Evolutionary conservation across 225 moss, liverwort and hornwort genomes (phyloP), one percentile per base, ranked within the genome.

Genomic region (Lunularia cruciata): DNA sequence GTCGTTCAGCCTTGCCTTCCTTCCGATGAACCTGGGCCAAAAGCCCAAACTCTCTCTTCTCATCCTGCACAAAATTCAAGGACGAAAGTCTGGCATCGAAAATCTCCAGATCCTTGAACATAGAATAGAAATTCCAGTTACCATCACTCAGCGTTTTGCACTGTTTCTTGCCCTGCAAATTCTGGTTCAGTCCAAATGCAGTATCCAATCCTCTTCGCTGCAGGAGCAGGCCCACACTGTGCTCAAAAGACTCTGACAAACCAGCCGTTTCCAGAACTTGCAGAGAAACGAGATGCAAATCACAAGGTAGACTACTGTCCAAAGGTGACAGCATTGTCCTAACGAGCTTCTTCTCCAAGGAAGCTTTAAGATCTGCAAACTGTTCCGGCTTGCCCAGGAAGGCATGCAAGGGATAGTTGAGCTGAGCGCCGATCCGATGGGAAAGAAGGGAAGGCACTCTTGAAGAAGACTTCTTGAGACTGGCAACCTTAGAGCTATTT

Each of bases 371-470:
- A 46, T 73, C 74, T 20, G 73, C 72, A 47, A 86, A 86, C 16
- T 83, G 72, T 75, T 98, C 89, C 6, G 78, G 86, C 31, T 69
- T 82, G 72, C 87, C 89, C 36, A 99, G 77, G 70, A 93, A 99
- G 3, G 83, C 79, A 26, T 99, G 93, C 35, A 89, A 38, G 19
- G 98, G 98, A 83, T 99, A 86, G 63, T 93, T 84, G 25, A 99
- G 87, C 53, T 87, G 86, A 20, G 86, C 84, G 39, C 86, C 89
- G 45, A 89, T 84, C 33, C 88, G 84, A 75, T 99, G 91, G 31
- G 98, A 98, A 70, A 99, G 86, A 45, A 99, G 83, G 32, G 98
- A 99, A 31, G 89, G 89, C 31, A 59, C 63, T 62, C 78, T 78
- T 15, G 84, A 47, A 23, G 85, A 67, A 13, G 78, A 65, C 39